A percentile compares a stretch with the other conserved stretches of the same genome.
phyloP scores from a whole-genome alignment of 257 asterid genomes.

The Solanum sejunctum region DNA sequence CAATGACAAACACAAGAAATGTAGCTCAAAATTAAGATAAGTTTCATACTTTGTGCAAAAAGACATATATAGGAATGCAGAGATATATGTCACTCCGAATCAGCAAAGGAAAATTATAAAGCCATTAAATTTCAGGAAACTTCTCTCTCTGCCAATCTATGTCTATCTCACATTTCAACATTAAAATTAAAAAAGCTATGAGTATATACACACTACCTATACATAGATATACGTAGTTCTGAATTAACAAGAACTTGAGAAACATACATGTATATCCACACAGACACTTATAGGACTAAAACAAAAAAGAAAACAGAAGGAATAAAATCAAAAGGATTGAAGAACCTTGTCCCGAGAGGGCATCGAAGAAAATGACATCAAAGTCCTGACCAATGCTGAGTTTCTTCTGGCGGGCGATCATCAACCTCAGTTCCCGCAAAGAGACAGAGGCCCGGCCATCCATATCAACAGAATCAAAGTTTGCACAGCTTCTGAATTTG shows the following conservation, averaged over 20 bases:
- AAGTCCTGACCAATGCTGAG: slow-evolving; percentile 52
- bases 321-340: neutral
- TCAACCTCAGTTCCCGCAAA: slow-evolving; percentile 39
- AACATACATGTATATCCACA: neutral
- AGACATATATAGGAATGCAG: neutral
- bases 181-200: neutral
- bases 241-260: neutral
- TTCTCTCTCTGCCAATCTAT: neutral
- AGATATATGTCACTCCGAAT: neutral
- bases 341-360: slow-evolving; percentile 55
- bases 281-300: neutral
- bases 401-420: slow-evolving; percentile 30
- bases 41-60: neutral
- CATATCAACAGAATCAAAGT: slow-evolving; percentile 46
- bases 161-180: neutral
- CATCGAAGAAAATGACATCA: slow-evolving; percentile 68
- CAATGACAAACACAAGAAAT: neutral
- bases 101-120: neutral
- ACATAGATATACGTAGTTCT: neutral
- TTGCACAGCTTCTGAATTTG: slow-evolving; percentile 65
- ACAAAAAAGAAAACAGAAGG: neutral
- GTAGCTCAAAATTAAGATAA: neutral
- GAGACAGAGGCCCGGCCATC: slow-evolving; percentile 50
- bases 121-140: neutral
- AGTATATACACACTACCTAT: neutral